Evolutionary conservation across 768 basidiomycete genomes (phyloP).

Genomic region (Kwoniella dendrophila): DNA sequence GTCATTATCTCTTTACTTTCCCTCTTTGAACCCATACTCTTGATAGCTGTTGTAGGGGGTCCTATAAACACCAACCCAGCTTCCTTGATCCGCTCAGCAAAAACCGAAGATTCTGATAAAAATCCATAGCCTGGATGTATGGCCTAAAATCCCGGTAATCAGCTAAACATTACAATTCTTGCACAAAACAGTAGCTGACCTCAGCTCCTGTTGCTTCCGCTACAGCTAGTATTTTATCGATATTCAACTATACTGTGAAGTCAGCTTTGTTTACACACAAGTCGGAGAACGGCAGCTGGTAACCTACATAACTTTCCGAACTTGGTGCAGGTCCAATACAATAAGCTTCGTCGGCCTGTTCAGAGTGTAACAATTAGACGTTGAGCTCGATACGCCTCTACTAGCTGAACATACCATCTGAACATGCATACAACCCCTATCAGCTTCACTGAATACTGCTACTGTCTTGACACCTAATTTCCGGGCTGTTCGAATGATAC

Average conservation of each 20-base stretch:
- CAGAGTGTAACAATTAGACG: too few species aligned
- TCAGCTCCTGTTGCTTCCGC: constrained; percentile 81
- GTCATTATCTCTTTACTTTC: constrained; percentile 96
- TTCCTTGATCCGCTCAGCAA: constrained; percentile 71
- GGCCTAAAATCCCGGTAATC: constrained; percentile 61
- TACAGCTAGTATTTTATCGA: constrained; percentile 84
- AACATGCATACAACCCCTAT: constrained; percentile 78
- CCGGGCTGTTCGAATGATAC: constrained; percentile 85
- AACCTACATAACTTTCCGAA: constrained; percentile 80
- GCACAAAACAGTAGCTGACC: constrained; percentile 58
- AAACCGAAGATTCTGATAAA: constrained; percentile 84
- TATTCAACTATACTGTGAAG: constrained; percentile 64
- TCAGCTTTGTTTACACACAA: not conserved
- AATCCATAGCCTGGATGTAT: constrained; percentile 95
- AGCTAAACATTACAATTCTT: not conserved
- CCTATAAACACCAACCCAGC: constrained; percentile 89
- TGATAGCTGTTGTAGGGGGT: constrained; percentile 81
- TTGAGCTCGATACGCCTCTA: not conserved
- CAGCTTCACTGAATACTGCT: constrained; percentile 87
- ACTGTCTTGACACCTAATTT: constrained; percentile 88
- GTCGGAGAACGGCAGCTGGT: not conserved
- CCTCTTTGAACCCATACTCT: constrained; percentile 96
- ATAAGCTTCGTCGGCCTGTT: constrained; percentile 80
- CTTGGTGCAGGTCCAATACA: constrained; percentile 91
- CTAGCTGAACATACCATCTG: constrained; percentile 62